These are phyloP conservation scores for Pythium utonaiense DNA, from an alignment of 352 stramenopile genomes.

Conservation along the genomic window DNA sequence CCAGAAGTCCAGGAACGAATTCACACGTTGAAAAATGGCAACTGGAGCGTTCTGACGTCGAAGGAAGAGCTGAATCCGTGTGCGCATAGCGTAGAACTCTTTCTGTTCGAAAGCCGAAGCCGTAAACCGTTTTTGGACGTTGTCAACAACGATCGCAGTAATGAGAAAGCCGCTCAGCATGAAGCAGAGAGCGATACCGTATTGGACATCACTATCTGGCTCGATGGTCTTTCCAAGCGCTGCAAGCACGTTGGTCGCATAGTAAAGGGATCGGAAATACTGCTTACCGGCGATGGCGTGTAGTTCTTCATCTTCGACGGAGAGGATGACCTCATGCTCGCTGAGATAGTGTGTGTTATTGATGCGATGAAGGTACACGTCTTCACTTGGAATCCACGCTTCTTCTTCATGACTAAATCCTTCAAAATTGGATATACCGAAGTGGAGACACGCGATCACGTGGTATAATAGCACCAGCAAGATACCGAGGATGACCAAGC, in stretches of 20 bases:
- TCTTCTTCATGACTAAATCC: conserved; percentile 29
- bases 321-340: background rate
- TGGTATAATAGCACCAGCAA: conserved; percentile 53
- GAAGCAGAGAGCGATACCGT: conserved; percentile 36
- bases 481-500: conserved; percentile 37
- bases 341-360: conserved; percentile 22
- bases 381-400: conserved; percentile 24
- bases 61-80: conserved; percentile 44
- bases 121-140: conserved; percentile 49
- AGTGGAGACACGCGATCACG: conserved; percentile 41
- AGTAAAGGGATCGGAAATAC: conserved; percentile 36
- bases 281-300: conserved; percentile 23
- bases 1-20: conserved; percentile 47
- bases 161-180: conserved; percentile 54
- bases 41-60: conserved; percentile 37
- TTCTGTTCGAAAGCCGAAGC: conserved; percentile 48
- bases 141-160: conserved; percentile 46
- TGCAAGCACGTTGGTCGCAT: conserved; percentile 32
- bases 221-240: conserved; percentile 36
- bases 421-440: conserved; percentile 35
- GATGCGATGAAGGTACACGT: conserved; percentile 16
- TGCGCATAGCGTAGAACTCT: conserved; percentile 39
- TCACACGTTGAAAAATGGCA: conserved; percentile 40
- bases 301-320: conserved; percentile 14
- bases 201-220: conserved; percentile 35